Base-by-base conservation (phyloP, 768 basidiomycete genomes). In the Terana coerulea region DNA sequence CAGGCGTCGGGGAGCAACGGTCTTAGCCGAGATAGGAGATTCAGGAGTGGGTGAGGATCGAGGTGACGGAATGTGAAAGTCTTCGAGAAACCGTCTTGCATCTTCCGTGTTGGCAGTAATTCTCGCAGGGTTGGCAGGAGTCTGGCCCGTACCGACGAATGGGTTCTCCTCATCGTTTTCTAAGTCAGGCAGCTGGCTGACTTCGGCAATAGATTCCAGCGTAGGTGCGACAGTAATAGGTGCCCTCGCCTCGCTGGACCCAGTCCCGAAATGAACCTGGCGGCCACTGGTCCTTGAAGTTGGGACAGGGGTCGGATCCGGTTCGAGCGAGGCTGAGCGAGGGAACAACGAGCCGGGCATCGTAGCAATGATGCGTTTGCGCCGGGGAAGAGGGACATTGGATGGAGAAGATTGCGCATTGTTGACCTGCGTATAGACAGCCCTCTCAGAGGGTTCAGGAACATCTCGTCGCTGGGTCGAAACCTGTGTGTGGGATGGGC, bases 341-440 rank as follows among this genome's bases (percentile, higher is more conserved):
- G 87, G 80, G 61, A 83, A 88, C 11, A 91, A 77, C 1, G 89
- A 78, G 7, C 88, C 89, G 19, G 88, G 89, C 88, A 91, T 91
- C 1, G 81, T n/a, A n/a, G n/a, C 83, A 0, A 76, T 60, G 2
- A 79, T 80, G 7, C 69, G 68, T 30, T 31, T 52, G 21, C 52
- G 46, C 10, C 50, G 39, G n/a, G 44, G 52, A 36, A 40, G 19
- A 5, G n/a, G 12, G 21, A 39, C 6, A 3, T 21, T 47, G 26
- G n/a, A 30, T 9, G 44, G 28, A 15, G 46, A 33, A 33, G 21
- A 34, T n/a, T 10, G 33, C 10, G 33, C 10, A n/a, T 34, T 34
- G 10, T 34, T 17, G 33, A 34, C n/a, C 10, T 10, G 33, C 33
- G 10, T 10, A 10, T 10, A 10, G 17, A 34, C 33, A 34, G 10